A percentile compares a stretch with the other conserved stretches of the same genome.
Conservation (phyloP, 768 basidiomycete genomes). For the Tylopilus intermedius region DNA sequence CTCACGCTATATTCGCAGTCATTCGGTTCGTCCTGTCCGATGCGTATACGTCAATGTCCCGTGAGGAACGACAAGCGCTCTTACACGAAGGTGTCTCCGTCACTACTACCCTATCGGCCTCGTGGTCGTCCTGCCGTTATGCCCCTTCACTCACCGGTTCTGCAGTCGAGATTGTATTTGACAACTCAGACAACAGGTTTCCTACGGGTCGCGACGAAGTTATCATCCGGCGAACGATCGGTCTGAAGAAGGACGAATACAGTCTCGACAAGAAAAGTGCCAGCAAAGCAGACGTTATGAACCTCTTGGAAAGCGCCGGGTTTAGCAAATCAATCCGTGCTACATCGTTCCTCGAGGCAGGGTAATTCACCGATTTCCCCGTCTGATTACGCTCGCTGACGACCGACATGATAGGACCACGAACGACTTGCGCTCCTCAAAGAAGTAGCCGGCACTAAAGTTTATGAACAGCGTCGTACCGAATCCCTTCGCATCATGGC, state of each 20-base stretch:
- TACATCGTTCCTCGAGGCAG: conserved; percentile 98
- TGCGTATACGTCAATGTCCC: conserved; percentile 92
- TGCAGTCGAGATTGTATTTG: conserved; percentile 86
- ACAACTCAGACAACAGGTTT: conserved; percentile 91
- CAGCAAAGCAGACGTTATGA: conserved; percentile 97
- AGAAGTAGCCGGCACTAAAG: conserved; percentile 96
- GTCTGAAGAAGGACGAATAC: conserved; percentile 98
- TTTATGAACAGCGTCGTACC: conserved; percentile 89
- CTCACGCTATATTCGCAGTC: conserved; percentile 41
- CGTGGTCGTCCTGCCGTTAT: conserved; percentile 10
- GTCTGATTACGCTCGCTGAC: conserved; percentile 9
- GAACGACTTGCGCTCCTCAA: conserved; percentile 93
- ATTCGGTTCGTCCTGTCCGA: conserved; percentile 98
- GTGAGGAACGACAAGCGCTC: conserved; percentile 89
- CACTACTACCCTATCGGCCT: conserved; percentile 87
- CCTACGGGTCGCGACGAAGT: conserved; percentile 88
- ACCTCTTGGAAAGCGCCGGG: conserved; percentile 90
- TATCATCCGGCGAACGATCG: conserved; percentile 88
- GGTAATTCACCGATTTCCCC: conserved; percentile 42
- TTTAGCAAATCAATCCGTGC: conserved; percentile 97
- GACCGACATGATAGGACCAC: conserved; percentile 51
- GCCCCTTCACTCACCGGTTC: background rate
- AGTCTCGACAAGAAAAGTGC: conserved; percentile 93
- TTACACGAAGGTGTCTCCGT: conserved; percentile 90
- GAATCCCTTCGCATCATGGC: conserved; percentile 97